phyloP scores from a whole-genome alignment of 1,284 basidiomycete genomes.

The Malassezia sp. region DNA sequence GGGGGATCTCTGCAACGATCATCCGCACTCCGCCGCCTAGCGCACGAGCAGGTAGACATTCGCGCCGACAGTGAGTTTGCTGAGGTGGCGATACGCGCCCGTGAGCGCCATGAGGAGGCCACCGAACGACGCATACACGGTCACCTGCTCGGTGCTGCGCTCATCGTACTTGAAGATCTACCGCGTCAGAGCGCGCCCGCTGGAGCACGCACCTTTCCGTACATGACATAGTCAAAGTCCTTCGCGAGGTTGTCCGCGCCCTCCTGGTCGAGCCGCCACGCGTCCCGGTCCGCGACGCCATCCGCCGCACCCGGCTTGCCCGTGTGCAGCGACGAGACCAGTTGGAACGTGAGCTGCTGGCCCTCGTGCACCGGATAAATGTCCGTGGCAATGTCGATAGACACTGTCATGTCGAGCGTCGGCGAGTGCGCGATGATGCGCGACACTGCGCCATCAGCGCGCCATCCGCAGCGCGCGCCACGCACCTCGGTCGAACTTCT shows the following conservation, averaged over 20 bases:
- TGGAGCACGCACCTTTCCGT: constrained; percentile 66
- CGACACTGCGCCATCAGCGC: constrained; percentile 18
- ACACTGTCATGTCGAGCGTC: constrained; percentile 71
- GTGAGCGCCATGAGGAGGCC: constrained; percentile 91
- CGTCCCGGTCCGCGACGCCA: constrained; percentile 52
- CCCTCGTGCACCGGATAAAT: constrained; percentile 49
- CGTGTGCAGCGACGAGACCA: constrained; percentile 53
- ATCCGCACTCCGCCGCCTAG: constrained; percentile 22
- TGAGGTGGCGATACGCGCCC: constrained; percentile 84
- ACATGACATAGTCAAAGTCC: constrained; percentile 99
- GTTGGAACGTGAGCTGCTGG: constrained; percentile 70
- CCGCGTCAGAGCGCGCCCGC: constrained; percentile 5
- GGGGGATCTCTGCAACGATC: no score
- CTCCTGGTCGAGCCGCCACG: constrained; percentile 80
- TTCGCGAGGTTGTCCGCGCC: constrained; percentile 76
- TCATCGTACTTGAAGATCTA: constrained; percentile 98
- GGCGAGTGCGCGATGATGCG: constrained; percentile 34
- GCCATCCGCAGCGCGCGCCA: no score
- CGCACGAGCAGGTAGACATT: constrained; percentile 81
- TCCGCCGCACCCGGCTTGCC: constrained; percentile 49
- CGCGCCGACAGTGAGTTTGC: constrained; percentile 79
- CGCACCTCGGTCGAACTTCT: constrained; percentile 89
- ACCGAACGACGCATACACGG: constrained; percentile 89
- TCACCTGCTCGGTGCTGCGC: constrained; percentile 68
- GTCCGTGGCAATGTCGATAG: constrained; percentile 52